Evolutionary conservation across 441 rosid genomes (phyloP), one percentile per base, ranked within the genome.

Genomic region (Pelargonium citronellum): DNA sequence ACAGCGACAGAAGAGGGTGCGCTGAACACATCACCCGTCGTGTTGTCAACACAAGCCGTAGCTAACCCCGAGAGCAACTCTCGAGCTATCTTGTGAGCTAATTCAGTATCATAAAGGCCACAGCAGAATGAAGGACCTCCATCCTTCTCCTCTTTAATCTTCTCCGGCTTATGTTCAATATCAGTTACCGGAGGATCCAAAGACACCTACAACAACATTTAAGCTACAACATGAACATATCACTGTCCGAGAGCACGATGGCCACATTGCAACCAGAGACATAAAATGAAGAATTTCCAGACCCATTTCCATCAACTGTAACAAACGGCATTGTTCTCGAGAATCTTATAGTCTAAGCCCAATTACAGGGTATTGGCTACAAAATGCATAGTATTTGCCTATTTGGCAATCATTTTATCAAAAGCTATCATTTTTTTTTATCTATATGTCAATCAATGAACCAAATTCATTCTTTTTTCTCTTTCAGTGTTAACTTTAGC

Each of bases 41-140:
- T 95, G 87, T 84, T 85, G 80, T 92, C 97, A 5, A 95, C 87
- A 74, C 92, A 91, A 53, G 97, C 96, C 0, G 89, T 74, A 62
- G 95, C 89, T 75, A 95, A 74, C 41, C 99, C 98, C 0, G 89
- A 89, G 68, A 95, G 88, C 74, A 95, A 75, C 43, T 47, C 73
- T 71, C 84, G 87, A 60, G 92, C 85, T 39, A 89, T 83, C 68
- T 84, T 92, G 79, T 77, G 86, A 73, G 83, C 95, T 44, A 85
- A 43, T 75, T 87, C 83, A 19, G 85, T 77, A 63, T 95, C 98
- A 55, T 79, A 91, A 34, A 87, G 89, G 16, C 80, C 75, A 70
- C 98, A 95, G 69, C 75, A 85, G 76, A 84, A 83, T 15, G 82
- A 71, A 17, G 85, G 90, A 47, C 82, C 79, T 69, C 47, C 79